These are phyloP conservation scores for Dysphania ambrosioides DNA, from an alignment of 148 eudicot species.

Conservation along the genomic window DNA sequence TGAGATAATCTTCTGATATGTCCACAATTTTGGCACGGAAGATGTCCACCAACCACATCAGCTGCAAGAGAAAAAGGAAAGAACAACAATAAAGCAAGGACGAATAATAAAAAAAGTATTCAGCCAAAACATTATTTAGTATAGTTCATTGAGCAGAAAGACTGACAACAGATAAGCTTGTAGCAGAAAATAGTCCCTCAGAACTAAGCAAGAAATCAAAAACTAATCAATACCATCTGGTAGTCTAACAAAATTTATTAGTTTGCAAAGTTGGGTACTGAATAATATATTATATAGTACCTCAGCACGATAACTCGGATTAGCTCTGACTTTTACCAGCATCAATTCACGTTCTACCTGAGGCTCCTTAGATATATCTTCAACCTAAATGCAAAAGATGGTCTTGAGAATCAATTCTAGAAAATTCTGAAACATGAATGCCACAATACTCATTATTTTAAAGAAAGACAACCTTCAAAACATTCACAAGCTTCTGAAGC, in stretches of 20 bases:
- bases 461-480: conserved; percentile 52
- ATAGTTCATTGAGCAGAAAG: neutral
- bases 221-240: neutral
- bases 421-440: neutral
- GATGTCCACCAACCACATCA: conserved; percentile 67
- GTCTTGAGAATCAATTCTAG: neutral
- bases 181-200: neutral
- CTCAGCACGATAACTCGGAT: conserved; percentile 48
- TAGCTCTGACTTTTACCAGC: conserved; percentile 59
- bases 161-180: neutral
- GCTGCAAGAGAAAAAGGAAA: conserved; percentile 30
- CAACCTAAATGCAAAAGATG: conserved; percentile 37
- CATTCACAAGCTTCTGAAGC: conserved; percentile 89
- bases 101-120: neutral
- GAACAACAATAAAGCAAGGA: neutral
- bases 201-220: neutral
- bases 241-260: neutral
- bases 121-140: neutral
- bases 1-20: conserved; percentile 51
- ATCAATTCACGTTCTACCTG: conserved; percentile 69
- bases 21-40: conserved; percentile 67
- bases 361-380: conserved; percentile 59
- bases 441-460: neutral
- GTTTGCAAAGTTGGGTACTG: neutral
- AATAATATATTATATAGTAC: conserved; percentile 23